These are phyloP conservation scores for Vairimorpha necatrix DNA, from an alignment of 371 early-diverging fungal species.

Conservation along the genomic window DNA sequence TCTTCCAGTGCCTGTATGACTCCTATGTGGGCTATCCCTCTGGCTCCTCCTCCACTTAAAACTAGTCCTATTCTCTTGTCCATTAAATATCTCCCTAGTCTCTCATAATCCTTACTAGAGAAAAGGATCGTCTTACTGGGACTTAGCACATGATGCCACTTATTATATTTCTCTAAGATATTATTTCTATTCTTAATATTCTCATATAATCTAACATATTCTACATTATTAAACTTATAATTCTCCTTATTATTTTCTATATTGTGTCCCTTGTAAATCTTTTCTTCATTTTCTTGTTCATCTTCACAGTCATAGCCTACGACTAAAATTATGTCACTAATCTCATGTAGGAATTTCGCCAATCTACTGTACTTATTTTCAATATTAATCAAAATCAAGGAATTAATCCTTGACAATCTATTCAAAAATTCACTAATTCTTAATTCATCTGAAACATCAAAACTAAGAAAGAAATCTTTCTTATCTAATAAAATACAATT, in stretches of 20 bases:
- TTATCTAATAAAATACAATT: slow-evolving; percentile 19
- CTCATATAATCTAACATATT: slow-evolving; percentile 32
- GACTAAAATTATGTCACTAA: slow-evolving; percentile 17
- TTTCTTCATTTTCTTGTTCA: neutral
- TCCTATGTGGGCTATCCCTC: slow-evolving; percentile 90
- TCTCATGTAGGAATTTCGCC: slow-evolving; percentile 5
- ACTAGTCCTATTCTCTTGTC: slow-evolving; percentile 89
- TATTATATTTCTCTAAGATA: neutral
- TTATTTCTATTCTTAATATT: neutral
- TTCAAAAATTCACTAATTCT: slow-evolving; percentile 29
- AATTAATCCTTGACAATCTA: slow-evolving; percentile 5
- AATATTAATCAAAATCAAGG: slow-evolving; percentile 30
- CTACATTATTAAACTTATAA: neutral
- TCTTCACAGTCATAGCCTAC: slow-evolving; percentile 8
- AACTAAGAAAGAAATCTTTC: slow-evolving; percentile 23
- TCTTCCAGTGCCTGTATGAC: slow-evolving; percentile 91
- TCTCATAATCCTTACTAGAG: slow-evolving; percentile 67
- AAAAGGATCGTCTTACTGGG: slow-evolving; percentile 21
- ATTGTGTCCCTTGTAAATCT: neutral
- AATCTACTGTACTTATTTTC: slow-evolving; percentile 40
- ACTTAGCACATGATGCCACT: slow-evolving; percentile 20
- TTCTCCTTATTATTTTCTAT: neutral
- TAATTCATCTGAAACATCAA: slow-evolving; percentile 34
- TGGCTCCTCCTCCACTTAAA: slow-evolving; percentile 96
- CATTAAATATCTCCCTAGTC: slow-evolving; percentile 82